Evolutionary conservation across 768 basidiomycete species (phyloP), one percentile per base, ranked within the genome.

Genomic region (Phlebiopsis gigantea): DNA sequence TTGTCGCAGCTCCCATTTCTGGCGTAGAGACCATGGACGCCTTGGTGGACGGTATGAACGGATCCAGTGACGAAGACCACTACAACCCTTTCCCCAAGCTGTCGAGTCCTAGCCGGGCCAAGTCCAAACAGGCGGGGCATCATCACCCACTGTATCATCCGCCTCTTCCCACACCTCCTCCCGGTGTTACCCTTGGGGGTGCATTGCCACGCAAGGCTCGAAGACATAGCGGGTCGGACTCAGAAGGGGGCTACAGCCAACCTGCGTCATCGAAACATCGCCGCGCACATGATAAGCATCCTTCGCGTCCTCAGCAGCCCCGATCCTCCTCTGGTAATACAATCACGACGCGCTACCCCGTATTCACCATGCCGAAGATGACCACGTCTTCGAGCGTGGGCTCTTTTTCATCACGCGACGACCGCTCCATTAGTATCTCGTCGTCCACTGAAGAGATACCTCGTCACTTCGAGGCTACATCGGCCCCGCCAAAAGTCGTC

Each of bases 1-100:
- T 88, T 25, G 90, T 93, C 19, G 81, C 89, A 44, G 89, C 90
- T 19, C 88, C 89, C 4, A 72, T 87, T 6, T 69, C 88, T 5
- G 90, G 89, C 1, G 89, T 93, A 8, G 90, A 92, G 72, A 84
- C 83, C 8, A 88, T 93, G 84, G 91, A 93, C 67, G 91, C 91
- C 12, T 71, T 93, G 53, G 91, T 93, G 6, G 90, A 92, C 61
- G 88, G 88, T 8, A 93, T 93, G 91, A 93, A 93, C 65, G 86
- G 86, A 25, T 68, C 68, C 26, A 75, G 71, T 31, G 80, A 78
- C 44, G 84, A 88, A 55, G 77, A 84, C 60, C 69, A 82, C 53
- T 75, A 80, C 60, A 74, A 64, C 62, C 61, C 68, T 45, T 51
- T 51, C 49, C 31, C 28, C 31, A 48, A 17, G 12, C 46, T 48